phyloP scores from a whole-genome alignment of 1,139 yeast species.

The Pneumocystis sp. region DNA sequence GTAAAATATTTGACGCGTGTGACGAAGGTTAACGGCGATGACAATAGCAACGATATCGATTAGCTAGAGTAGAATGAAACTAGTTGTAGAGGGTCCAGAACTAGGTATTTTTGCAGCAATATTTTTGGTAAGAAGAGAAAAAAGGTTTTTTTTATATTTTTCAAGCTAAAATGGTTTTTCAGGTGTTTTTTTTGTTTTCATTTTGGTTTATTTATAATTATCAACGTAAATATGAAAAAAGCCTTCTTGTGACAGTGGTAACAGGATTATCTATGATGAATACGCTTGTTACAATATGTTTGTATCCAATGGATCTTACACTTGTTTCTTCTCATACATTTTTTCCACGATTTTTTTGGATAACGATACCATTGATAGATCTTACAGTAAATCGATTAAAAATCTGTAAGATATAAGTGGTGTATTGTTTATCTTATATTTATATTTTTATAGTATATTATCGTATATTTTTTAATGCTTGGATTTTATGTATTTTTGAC shows the following conservation, averaged over 20 bases:
- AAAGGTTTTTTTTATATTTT: neutral
- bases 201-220: neutral
- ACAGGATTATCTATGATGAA: neutral
- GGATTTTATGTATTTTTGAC: neutral
- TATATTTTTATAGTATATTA: neutral
- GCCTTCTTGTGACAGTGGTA: neutral
- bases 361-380: neutral
- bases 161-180: neutral
- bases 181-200: neutral
- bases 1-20: too few species aligned
- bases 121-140: neutral
- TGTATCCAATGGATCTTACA: neutral
- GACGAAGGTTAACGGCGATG: too few species aligned
- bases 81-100: neutral
- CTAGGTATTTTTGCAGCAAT: neutral
- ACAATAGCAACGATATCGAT: neutral
- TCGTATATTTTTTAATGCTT: neutral
- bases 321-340: neutral
- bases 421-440: neutral
- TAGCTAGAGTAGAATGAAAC: neutral
- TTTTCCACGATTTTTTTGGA: neutral
- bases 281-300: neutral
- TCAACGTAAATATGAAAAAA: neutral
- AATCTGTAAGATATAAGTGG: neutral
- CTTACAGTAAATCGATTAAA: neutral